Conservation (phyloP, 768 basidiomycete species). For the Rhodotorula toruloides region DNA sequence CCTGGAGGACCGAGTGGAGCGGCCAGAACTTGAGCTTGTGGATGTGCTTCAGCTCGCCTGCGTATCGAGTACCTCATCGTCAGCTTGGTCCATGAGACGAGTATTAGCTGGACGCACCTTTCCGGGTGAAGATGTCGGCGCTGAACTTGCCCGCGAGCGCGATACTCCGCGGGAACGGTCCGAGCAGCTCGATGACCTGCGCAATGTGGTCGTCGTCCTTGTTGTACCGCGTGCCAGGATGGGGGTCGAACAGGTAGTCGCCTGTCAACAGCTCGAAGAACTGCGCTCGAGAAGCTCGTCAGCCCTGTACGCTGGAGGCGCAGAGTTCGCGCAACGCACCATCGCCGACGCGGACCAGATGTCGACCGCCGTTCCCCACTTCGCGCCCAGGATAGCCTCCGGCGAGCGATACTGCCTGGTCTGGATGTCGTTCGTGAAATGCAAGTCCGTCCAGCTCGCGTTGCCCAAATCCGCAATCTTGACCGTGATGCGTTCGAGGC, state of each 20-base stretch:
- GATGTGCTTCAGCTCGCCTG: constrained; percentile 85
- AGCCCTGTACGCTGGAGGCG: neutral
- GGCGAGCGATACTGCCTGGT: constrained; percentile 96
- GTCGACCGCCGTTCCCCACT: constrained; percentile 93
- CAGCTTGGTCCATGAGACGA: too few species aligned
- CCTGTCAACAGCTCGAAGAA: constrained; percentile 90
- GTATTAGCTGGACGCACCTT: constrained; percentile 56
- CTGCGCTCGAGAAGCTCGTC: constrained; percentile 46
- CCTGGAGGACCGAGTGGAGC: constrained; percentile 57
- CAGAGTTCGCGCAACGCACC: constrained; percentile 52
- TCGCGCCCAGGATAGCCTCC: constrained; percentile 91
- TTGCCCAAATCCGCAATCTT: constrained; percentile 99
- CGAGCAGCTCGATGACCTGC: constrained; percentile 93
- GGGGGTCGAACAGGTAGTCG: constrained; percentile 96
- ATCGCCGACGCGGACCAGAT: constrained; percentile 95
- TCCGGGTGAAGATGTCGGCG: constrained; percentile 91
- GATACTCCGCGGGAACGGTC: constrained; percentile 75
- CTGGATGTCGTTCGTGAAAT: constrained; percentile 97
- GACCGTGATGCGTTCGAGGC: constrained; percentile 75
- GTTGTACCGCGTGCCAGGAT: constrained; percentile 85
- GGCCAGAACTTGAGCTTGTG: constrained; percentile 91
- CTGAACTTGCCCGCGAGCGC: constrained; percentile 89
- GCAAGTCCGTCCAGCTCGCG: constrained; percentile 70
- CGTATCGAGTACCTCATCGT: too few species aligned
- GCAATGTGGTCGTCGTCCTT: constrained; percentile 96